phyloP scores from a whole-genome alignment of 2,329 filamentous ascomycete species.

The Myriosclerotinia curreyana region DNA sequence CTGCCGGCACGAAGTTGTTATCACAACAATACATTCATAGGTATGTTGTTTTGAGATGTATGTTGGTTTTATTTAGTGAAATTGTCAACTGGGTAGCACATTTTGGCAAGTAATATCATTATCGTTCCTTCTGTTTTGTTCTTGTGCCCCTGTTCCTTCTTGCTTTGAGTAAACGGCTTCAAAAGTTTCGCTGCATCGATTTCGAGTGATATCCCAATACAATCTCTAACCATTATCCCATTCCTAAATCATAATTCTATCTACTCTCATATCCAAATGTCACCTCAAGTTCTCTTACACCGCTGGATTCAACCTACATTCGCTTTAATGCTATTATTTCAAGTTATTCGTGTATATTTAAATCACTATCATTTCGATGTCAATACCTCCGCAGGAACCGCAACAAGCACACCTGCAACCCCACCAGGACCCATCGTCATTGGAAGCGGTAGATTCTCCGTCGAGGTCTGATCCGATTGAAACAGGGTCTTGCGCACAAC shows the following conservation, averaged over 20 bases:
- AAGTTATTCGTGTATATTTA: constrained; percentile 21
- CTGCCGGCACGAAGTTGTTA: background rate
- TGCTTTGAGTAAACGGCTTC: background rate
- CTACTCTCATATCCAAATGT: constrained; percentile 25
- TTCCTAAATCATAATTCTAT: background rate
- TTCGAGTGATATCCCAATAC: background rate
- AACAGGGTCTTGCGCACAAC: constrained; percentile 21
- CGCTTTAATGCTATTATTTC: constrained; percentile 25
- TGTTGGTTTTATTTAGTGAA: background rate
- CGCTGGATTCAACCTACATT: constrained; percentile 24
- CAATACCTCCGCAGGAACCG: constrained; percentile 27
- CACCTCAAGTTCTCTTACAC: constrained; percentile 24
- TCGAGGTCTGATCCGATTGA: constrained; percentile 25
- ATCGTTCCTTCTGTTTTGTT: constrained; percentile 11
- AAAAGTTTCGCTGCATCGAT: background rate
- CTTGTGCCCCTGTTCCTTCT: background rate
- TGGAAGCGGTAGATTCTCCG: constrained; percentile 22
- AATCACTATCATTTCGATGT: constrained; percentile 9
- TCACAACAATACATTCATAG: background rate
- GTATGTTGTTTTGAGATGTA: background rate
- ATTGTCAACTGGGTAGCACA: background rate
- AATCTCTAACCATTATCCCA: background rate
- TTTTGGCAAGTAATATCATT: background rate
- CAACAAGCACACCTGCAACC: constrained; percentile 20
- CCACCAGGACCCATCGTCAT: constrained; percentile 14